phyloP scores from a whole-genome alignment of 352 stramenopile genomes.

The Phytophthora vignae region DNA sequence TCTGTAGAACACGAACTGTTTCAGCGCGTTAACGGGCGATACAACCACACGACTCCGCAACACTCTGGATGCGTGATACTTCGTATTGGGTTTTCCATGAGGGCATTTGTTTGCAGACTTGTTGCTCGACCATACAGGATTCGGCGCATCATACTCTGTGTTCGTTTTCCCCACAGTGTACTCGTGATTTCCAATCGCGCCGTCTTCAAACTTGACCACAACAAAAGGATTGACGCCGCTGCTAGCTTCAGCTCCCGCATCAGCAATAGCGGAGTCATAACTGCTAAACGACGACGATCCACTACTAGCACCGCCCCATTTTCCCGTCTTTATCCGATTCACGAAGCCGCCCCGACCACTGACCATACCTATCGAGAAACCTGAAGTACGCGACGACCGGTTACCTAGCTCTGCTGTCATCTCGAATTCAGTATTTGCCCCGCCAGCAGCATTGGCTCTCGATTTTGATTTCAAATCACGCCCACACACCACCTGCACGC shows the following conservation, averaged over 20 bases:
- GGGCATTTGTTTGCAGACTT: conserved; percentile 66
- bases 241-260: conserved; percentile 26
- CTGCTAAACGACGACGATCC: conserved; percentile 34
- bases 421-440: conserved; percentile 17
- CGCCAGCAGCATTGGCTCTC: conserved; percentile 9
- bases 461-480: conserved; percentile 49
- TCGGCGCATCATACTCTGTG: conserved; percentile 80
- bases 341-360: conserved; percentile 60
- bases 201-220: conserved; percentile 74
- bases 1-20: conserved; percentile 84
- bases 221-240: conserved; percentile 69
- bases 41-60: conserved; percentile 71
- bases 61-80: conserved; percentile 60
- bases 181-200: conserved; percentile 56
- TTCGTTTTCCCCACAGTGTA: conserved; percentile 83
- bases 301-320: conserved; percentile 52
- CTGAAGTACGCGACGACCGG: conserved; percentile 46
- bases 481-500: conserved; percentile 71
- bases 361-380: conserved; percentile 60
- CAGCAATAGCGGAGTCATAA: conserved; percentile 29
- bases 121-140: conserved; percentile 82
- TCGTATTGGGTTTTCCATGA: conserved; percentile 71
- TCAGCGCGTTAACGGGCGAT: conserved; percentile 72
- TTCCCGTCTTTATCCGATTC: conserved; percentile 74
- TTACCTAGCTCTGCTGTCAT: conserved; percentile 29